Conservation (phyloP, 2,329 filamentous ascomycete species). For the Coniochaeta sp. region DNA sequence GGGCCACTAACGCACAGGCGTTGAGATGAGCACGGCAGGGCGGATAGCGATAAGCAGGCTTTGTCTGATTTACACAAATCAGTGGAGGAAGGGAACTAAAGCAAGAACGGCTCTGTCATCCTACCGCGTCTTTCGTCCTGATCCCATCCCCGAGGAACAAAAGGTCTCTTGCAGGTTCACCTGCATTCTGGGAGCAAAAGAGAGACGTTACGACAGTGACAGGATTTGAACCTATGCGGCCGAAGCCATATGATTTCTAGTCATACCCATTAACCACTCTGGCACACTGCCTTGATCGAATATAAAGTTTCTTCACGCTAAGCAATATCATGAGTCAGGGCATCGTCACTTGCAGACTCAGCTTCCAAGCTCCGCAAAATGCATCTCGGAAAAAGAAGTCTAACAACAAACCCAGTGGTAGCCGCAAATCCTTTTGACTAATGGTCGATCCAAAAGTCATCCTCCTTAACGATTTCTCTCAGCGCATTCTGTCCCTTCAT, state of each 20-base stretch:
- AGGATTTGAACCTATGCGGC: slow-evolving; percentile 3
- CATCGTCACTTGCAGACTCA: too few relatives aligned
- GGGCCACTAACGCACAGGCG: neutral
- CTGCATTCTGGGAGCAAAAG: too few relatives aligned
- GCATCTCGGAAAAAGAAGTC: too few relatives aligned
- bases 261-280: slow-evolving; percentile 4
- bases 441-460: neutral
- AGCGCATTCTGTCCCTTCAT: neutral
- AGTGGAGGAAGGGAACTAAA: neutral
- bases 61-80: neutral
- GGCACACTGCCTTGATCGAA: neutral
- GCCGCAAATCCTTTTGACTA: neutral
- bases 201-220: neutral
- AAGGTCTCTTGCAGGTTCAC: too few relatives aligned
- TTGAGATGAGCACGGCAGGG: neutral
- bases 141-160: too few relatives aligned
- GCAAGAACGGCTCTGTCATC: too few relatives aligned
- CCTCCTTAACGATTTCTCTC: neutral
- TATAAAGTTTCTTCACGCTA: neutral
- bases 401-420: neutral
- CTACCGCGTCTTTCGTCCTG: too few relatives aligned
- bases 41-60: neutral
- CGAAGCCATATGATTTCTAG: slow-evolving; percentile 4
- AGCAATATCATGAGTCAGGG: neutral
- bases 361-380: too few relatives aligned